Evolutionary conservation across 1,284 basidiomycete genomes (phyloP), one percentile per base, ranked within the genome.

Genomic region (Pascua sp.): DNA sequence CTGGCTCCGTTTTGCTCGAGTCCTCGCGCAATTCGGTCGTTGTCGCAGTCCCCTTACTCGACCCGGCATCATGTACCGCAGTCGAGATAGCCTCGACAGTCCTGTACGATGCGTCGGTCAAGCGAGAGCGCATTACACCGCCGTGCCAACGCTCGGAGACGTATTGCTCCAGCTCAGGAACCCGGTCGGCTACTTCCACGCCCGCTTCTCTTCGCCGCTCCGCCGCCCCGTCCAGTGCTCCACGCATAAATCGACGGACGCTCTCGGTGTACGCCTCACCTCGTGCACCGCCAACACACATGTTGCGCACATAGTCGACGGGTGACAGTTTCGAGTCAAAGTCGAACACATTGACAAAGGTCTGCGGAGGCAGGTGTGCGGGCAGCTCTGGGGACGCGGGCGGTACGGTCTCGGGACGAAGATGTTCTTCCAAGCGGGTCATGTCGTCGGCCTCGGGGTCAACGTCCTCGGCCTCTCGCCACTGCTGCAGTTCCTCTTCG

Each of bases 181-280:
- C 41, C 1, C n/a, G 40, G 16, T 42, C 41, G 13, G 24, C 41
- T 15, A n/a, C 41, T 32, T 16, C n/a, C 18, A 42, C 24, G 40
- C 52, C 24, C 24, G 24, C 24, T 32, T 32, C 24, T 32, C 24
- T 32, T 32, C 24, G 24, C 11, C 53, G 47, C 43, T 56, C 40
- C 12, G 17, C 53, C 12, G 49, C 45, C 10, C 49, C 42, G 15
- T 43, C 56, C 55, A 72, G 66, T 1, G 75, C 75, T 2, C 76
- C 75, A 3, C 59, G 46, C 13, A 78, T 61, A 57, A 78, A 78
- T 8, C 56, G 52, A 13, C 64, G 50, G 11, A 78, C 62, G 55
- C 70, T 72, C 10, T 60, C 51, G 5, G 66, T 45, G 56, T 78
- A 78, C 17, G 75, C 76, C 50, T 77, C 76, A 2, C 71, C 73